Conservation (phyloP, 257 asterid genomes). For the Primulina eburnea region DNA sequence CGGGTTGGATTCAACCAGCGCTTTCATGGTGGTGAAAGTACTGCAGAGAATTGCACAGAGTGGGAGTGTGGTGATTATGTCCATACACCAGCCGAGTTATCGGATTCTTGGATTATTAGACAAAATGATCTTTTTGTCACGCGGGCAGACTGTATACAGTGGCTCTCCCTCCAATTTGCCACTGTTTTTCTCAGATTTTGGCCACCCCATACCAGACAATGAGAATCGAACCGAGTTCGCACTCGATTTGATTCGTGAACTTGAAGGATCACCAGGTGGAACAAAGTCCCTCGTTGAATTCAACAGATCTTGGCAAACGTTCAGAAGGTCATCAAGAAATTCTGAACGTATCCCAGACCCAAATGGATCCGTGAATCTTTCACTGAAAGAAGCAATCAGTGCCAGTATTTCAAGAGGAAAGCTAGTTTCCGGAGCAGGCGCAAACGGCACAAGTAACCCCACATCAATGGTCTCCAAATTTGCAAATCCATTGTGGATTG, state of each 20-base stretch:
- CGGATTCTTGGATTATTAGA: constrained; percentile 63
- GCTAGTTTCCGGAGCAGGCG: constrained; percentile 55
- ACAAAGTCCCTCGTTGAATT: constrained; percentile 64
- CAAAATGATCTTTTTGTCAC: constrained; percentile 60
- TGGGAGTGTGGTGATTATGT: constrained; percentile 78
- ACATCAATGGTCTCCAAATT: constrained; percentile 48
- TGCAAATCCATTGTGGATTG: constrained; percentile 66
- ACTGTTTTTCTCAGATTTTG: constrained; percentile 57
- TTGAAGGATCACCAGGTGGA: constrained; percentile 71
- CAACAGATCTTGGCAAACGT: constrained; percentile 53
- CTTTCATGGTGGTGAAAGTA: constrained; percentile 81
- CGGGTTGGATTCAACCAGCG: constrained; percentile 78
- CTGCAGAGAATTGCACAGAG: constrained; percentile 75
- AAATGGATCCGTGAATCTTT: constrained; percentile 24
- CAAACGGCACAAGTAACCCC: constrained; percentile 20
- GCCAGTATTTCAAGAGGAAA: constrained; percentile 75
- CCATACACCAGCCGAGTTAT: constrained; percentile 80
- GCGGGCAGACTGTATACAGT: constrained; percentile 74
- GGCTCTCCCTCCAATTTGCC: constrained; percentile 61
- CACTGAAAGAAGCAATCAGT: constrained; percentile 63
- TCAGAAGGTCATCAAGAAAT: constrained; percentile 22
- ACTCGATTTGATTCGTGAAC: constrained; percentile 64
- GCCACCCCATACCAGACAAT: constrained; percentile 67
- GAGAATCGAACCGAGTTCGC: constrained; percentile 75
- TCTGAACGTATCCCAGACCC: not conserved